Base-by-base conservation (phyloP, 257 asterid species). In the Nicotiana sylvestris region DNA sequence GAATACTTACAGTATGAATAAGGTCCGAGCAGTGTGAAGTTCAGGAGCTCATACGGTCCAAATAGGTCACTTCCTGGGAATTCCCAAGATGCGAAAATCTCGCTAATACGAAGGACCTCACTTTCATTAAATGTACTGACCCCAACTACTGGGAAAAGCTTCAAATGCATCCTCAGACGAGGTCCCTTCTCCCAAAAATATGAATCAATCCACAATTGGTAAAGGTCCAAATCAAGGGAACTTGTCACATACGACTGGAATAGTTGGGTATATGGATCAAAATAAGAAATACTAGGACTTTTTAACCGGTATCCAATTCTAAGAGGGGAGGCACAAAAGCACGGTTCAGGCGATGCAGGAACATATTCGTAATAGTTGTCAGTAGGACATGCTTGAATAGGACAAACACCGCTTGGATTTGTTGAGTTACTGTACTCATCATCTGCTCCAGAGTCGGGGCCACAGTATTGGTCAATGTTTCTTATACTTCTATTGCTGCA, bases 11-110 rank as follows among this genome's bases (percentile, higher is more conserved):
- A 82, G 57, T 83, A 77, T 53, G 88, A 83, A 80, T 89, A 89
- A 58, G 89, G 92, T 57, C 92, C 92, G 33, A 84, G 64, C 21
- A 87, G 91, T 66, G 91, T 87, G 87, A 89, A 89, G 83, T 89
- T 89, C 67, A 89, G 91, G 57, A 89, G 89, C 85, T 89, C 92
- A 69, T 87, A 89, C 56, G 91, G 92, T 78, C 92, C 92, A 86
- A 86, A 87, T 5, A 86, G 68, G 58, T 86, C 88, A 83, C 66
- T 86, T 29, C 87, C 79, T 66, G 72, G 81, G 33, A 89, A 86
- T 12, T 68, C 33, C 90, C 90, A 89, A 62, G 89, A 57, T 70
- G 88, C 74, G 51, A 87, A 89, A 39, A 83, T 72, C 69, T 51
- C 80, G 25, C 85, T 64, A 67, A 89, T 81, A 55, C 85, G 88